A percentile compares a stretch with the other conserved stretches of the same genome.
Evolutionary conservation across 768 basidiomycete genomes (phyloP).

Genomic region (Mycena sanguinolenta): DNA sequence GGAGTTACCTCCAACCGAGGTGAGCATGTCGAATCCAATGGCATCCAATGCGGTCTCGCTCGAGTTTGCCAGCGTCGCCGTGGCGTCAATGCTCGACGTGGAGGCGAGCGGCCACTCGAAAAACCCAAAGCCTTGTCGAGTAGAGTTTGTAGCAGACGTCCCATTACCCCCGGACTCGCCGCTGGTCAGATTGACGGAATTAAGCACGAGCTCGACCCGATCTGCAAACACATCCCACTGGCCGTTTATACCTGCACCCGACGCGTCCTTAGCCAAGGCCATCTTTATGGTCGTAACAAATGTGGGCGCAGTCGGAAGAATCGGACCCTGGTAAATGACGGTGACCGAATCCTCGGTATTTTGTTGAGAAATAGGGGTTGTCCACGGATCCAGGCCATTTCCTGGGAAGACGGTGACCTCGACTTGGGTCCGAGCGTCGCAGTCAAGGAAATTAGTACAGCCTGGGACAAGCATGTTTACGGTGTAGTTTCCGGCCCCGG

Average conservation of each 20-base stretch:
- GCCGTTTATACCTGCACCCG: conserved; percentile 73
- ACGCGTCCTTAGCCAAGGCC: conserved; percentile 75
- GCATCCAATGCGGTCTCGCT: conserved; percentile 78
- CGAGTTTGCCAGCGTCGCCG: conserved; percentile 72
- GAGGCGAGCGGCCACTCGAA: conserved; percentile 85
- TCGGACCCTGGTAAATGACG: conserved; percentile 84
- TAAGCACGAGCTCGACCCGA: conserved; percentile 83
- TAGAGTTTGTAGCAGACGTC: conserved; percentile 47
- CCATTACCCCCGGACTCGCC: conserved; percentile 46
- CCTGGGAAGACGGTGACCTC: conserved; percentile 87
- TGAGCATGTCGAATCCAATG: conserved; percentile 72
- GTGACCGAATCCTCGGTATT: conserved; percentile 71
- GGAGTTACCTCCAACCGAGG: conserved; percentile 66
- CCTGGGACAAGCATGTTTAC: conserved; percentile 91
- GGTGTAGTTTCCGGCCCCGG: conserved; percentile 87
- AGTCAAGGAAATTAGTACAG: conserved; percentile 85
- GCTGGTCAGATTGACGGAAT: conserved; percentile 64
- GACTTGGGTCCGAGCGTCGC: conserved; percentile 83
- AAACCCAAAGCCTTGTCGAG: conserved; percentile 80
- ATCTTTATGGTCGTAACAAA: conserved; percentile 85
- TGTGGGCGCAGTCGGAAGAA: conserved; percentile 78
- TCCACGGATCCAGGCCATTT: conserved; percentile 70
- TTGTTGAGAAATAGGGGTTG: conserved; percentile 81
- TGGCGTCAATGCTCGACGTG: conserved; percentile 65
- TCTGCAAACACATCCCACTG: conserved; percentile 89